Percentiles rank a stretch among this genome's conserved stretches.
phyloP scores from a whole-genome alignment of 2,329 filamentous ascomycete genomes.

The Trichoderma koningii region DNA sequence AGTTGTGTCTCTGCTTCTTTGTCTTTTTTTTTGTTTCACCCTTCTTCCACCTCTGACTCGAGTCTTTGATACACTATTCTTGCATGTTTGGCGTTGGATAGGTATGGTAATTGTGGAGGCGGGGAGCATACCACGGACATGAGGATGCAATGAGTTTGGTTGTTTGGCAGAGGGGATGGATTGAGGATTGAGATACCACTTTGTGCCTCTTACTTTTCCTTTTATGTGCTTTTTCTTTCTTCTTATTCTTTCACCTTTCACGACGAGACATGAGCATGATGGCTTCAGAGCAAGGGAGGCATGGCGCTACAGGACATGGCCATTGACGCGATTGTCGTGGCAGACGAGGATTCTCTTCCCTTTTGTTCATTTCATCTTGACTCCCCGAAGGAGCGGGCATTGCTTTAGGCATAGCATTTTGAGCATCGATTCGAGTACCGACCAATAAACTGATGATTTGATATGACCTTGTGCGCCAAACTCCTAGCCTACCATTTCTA shows the following conservation, averaged over 20 bases:
- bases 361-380: not conserved
- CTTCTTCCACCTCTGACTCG: not conserved
- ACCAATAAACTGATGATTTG: constrained; percentile 20
- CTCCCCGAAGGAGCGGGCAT: not conserved
- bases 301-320: constrained; percentile 22
- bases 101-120: constrained; percentile 22
- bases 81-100: constrained; percentile 35
- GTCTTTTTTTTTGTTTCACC: constrained; percentile 1
- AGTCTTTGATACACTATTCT: constrained; percentile 16
- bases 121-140: constrained; percentile 1
- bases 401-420: constrained; percentile 18
- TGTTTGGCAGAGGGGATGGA: not conserved
- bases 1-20: not conserved
- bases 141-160: not conserved
- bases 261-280: constrained; percentile 26
- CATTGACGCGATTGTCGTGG: constrained; percentile 12
- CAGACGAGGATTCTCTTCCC: not conserved
- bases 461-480: not conserved
- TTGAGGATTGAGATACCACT: constrained; percentile 5
- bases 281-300: constrained; percentile 6
- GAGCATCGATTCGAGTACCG: constrained; percentile 20
- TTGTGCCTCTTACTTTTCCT: not conserved
- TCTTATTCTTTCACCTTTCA: not conserved
- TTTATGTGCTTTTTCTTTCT: not conserved
- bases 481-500: constrained; percentile 7